Conservation (phyloP, 257 asterid genomes). For the Solanum sejunctum region DNA sequence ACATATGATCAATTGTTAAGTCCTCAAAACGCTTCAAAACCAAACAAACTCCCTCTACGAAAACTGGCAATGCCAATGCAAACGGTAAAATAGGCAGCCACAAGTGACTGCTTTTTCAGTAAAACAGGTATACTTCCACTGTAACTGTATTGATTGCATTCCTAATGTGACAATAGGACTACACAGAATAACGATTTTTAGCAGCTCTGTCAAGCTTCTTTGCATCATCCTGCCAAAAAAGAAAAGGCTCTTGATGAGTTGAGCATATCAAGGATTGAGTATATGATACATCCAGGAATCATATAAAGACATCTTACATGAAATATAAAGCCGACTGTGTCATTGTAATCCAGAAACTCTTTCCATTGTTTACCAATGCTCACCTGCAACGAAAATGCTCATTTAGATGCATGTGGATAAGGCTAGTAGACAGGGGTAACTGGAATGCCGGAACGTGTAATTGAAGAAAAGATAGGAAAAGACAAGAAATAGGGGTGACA, state of each 20-base stretch:
- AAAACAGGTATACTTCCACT: neutral
- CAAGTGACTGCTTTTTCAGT: neutral
- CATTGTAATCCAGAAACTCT: conserved; percentile 71
- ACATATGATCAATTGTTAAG: neutral
- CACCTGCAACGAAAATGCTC: conserved; percentile 31
- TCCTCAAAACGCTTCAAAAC: neutral
- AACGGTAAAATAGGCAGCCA: neutral
- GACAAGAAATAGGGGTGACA: neutral
- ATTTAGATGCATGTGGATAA: neutral
- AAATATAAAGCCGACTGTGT: conserved; percentile 57
- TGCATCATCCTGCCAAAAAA: conserved; percentile 58
- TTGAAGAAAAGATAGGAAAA: neutral
- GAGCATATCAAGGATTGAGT: neutral
- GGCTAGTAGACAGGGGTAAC: neutral
- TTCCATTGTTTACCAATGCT: conserved; percentile 94
- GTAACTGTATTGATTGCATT: neutral
- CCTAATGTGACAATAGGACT: neutral
- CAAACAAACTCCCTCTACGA: neutral
- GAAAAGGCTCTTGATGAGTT: neutral
- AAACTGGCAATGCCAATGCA: neutral
- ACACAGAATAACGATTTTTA: conserved; percentile 46
- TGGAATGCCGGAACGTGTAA: neutral
- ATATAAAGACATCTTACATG: conserved; percentile 42
- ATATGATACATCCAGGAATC: neutral
- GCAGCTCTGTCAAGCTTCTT: conserved; percentile 48